Evolutionary conservation across 768 basidiomycete genomes (phyloP).

Genomic region (Zangia roseola): DNA sequence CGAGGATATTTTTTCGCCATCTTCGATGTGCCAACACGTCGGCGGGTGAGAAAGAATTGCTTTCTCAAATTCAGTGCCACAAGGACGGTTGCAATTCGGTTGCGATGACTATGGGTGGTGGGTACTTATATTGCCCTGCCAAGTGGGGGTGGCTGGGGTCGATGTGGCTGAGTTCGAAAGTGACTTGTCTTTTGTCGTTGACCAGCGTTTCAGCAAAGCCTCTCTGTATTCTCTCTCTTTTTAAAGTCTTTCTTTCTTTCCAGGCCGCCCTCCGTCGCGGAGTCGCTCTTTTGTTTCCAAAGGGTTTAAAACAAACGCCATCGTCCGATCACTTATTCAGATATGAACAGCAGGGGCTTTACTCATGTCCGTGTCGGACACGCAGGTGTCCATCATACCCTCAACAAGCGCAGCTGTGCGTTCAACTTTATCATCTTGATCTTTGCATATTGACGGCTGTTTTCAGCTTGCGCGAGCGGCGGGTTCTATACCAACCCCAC

Average conservation of each 20-base stretch:
- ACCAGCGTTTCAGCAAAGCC: not conserved
- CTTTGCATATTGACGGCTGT: not conserved
- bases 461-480: conserved; percentile 51
- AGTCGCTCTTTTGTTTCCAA: conserved; percentile 25
- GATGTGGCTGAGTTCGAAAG: conserved; percentile 28
- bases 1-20: too few relatives aligned
- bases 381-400: conserved; percentile 17
- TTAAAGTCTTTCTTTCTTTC: conserved; percentile 16
- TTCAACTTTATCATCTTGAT: not conserved
- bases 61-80: too few relatives aligned
- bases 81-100: too few relatives aligned
- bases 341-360: conserved; percentile 32
- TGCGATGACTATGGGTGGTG: too few relatives aligned
- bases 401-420: conserved; percentile 28
- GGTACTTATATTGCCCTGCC: conserved; percentile 7
- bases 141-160: conserved; percentile 15
- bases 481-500: conserved; percentile 62
- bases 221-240: conserved; percentile 10
- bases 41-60: too few relatives aligned
- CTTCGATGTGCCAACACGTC: too few relatives aligned
- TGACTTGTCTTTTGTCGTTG: conserved; percentile 5
- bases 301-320: conserved; percentile 7
- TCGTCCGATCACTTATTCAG: conserved; percentile 5
- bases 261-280: conserved; percentile 27
- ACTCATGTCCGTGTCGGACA: conserved; percentile 23